These are phyloP conservation scores for Phytophthora pseudosyringae DNA, from an alignment of 352 stramenopile species.

Conservation along the genomic window DNA sequence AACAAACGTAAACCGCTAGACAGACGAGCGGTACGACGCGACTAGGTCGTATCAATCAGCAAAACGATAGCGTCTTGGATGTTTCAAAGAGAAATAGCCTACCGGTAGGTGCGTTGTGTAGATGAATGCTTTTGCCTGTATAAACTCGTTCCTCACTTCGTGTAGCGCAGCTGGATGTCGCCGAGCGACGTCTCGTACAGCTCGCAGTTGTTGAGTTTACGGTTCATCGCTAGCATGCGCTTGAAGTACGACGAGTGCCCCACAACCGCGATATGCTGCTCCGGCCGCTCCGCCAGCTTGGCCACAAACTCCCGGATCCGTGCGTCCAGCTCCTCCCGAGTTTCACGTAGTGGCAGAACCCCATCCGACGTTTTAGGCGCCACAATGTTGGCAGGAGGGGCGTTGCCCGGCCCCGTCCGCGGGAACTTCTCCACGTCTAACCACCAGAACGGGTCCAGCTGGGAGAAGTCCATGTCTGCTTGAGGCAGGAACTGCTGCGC, in stretches of 20 bases:
- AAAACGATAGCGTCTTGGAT: slow-evolving; percentile 16
- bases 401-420: slow-evolving; percentile 31
- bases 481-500: slow-evolving; percentile 39
- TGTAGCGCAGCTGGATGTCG: slow-evolving; percentile 31
- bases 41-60: slow-evolving; percentile 8
- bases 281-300: slow-evolving; percentile 57
- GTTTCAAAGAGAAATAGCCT: background rate
- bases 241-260: slow-evolving; percentile 89
- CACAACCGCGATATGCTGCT: slow-evolving; percentile 80
- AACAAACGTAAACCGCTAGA: slow-evolving; percentile 12
- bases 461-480: slow-evolving; percentile 49
- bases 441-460: slow-evolving; percentile 72
- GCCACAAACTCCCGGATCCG: slow-evolving; percentile 72
- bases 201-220: slow-evolving; percentile 86
- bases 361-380: slow-evolving; percentile 47
- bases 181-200: slow-evolving; percentile 47
- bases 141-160: slow-evolving; percentile 1
- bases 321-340: slow-evolving; percentile 54
- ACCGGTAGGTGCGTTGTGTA: no score
- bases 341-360: slow-evolving; percentile 68
- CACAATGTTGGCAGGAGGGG: slow-evolving; percentile 25
- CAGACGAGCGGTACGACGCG: background rate
- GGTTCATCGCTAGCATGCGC: slow-evolving; percentile 77
- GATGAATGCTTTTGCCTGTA: background rate
- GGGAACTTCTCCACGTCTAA: slow-evolving; percentile 45